Conservation (phyloP, 345 rosid species). For the Populus davidiana region DNA sequence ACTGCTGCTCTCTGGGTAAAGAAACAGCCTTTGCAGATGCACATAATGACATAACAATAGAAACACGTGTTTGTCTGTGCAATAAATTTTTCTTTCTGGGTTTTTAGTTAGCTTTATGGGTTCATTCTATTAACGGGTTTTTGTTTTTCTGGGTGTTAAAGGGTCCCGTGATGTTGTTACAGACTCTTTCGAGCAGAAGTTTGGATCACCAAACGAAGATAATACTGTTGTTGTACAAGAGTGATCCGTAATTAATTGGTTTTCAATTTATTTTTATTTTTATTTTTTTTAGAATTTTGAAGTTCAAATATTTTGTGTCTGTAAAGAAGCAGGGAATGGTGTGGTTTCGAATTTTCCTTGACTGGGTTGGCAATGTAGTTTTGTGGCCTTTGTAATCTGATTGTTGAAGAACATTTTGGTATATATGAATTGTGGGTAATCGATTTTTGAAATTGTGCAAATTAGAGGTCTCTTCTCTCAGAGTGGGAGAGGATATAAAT, state of each 20-base stretch:
- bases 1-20: conserved; percentile 91
- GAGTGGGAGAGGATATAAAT: neutral
- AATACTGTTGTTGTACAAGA: conserved; percentile 5
- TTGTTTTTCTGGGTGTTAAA: conserved; percentile 16
- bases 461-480: neutral
- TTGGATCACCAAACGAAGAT: conserved; percentile 27
- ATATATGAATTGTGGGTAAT: neutral
- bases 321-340: neutral
- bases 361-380: neutral
- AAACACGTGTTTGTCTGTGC: neutral
- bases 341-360: neutral
- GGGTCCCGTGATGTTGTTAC: conserved; percentile 94
- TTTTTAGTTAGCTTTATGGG: too few species aligned
- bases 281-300: neutral
- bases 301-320: neutral
- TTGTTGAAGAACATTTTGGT: neutral
- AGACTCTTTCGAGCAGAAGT: conserved; percentile 72
- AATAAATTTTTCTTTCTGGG: neutral
- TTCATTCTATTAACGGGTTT: neutral
- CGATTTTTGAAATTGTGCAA: neutral
- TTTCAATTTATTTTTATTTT: neutral
- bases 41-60: neutral
- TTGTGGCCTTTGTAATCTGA: neutral
- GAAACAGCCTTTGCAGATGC: neutral
- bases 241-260: neutral